These are phyloP conservation scores for Smallanthus sonchifolius DNA, from an alignment of 129 eudicot species.

Conservation along the genomic window DNA sequence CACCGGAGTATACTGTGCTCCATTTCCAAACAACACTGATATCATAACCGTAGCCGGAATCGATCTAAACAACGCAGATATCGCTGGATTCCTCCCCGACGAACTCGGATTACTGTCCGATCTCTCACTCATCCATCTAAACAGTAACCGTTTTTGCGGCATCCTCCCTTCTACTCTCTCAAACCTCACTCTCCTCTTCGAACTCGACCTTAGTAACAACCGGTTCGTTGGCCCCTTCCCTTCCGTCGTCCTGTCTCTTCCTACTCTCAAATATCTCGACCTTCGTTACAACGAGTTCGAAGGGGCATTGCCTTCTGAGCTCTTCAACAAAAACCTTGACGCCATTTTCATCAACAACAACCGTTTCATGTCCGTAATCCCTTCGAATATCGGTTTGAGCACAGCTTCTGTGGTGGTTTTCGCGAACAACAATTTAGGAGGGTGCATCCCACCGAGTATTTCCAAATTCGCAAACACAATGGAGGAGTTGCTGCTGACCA, in stretches of 20 bases:
- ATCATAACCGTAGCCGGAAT: constrained; percentile 53
- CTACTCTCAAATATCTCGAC: constrained; percentile 54
- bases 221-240: constrained; percentile 86
- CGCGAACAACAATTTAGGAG: constrained; percentile 64
- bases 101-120: constrained; percentile 66
- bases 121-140: constrained; percentile 60
- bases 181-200: constrained; percentile 51
- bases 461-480: constrained; percentile 54
- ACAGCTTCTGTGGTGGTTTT: constrained; percentile 70
- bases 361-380: constrained; percentile 49
- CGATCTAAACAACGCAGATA: constrained; percentile 67
- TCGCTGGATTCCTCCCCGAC: constrained; percentile 65
- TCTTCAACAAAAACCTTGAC: constrained; percentile 48
- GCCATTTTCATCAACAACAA: constrained; percentile 74
- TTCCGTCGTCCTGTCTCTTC: constrained; percentile 49
- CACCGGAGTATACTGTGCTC: constrained; percentile 61
- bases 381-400: constrained; percentile 44
- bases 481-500: constrained; percentile 59
- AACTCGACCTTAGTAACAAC: constrained; percentile 80
- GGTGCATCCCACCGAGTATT: constrained; percentile 65
- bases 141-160: constrained; percentile 72
- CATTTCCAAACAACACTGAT: constrained; percentile 35
- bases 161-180: constrained; percentile 48
- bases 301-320: constrained; percentile 56
- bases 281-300: constrained; percentile 77